Evolutionary conservation across 768 basidiomycete species (phyloP).

Genomic region (Leccinum boreale): DNA sequence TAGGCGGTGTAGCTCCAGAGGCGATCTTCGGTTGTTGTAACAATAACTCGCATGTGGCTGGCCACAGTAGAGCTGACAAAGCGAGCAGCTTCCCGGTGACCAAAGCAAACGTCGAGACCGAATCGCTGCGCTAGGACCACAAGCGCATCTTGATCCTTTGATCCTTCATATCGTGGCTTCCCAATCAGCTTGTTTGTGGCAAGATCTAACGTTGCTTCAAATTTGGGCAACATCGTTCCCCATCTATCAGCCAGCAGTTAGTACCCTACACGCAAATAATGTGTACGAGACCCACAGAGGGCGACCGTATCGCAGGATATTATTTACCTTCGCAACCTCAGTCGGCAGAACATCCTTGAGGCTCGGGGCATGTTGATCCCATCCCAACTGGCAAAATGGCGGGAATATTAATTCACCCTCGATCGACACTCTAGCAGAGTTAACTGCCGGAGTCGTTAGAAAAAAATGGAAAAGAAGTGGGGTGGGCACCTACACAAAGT

Average conservation of each 20-base stretch:
- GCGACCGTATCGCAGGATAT: not conserved
- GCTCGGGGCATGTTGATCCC: not conserved
- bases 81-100: not conserved
- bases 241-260: not conserved
- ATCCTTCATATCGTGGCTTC: not conserved
- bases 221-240: not conserved
- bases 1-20: not conserved
- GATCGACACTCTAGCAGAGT: not conserved
- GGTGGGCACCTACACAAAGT: not conserved
- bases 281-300: not conserved
- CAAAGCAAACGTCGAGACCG: not conserved
- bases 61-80: not conserved
- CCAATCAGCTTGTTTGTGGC: not conserved
- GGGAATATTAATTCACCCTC: not conserved
- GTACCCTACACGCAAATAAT: not conserved
- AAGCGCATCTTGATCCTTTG: not conserved
- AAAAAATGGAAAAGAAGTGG: not conserved
- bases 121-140: slow-evolving; percentile 1
- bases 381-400: not conserved
- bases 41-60: not conserved
- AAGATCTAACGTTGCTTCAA: not conserved
- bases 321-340: not conserved
- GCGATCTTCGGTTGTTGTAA: not conserved
- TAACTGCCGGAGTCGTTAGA: not conserved
- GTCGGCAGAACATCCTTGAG: not conserved